Conservation (phyloP, 352 stramenopile genomes). For the Thraustochytrium aureum region DNA sequence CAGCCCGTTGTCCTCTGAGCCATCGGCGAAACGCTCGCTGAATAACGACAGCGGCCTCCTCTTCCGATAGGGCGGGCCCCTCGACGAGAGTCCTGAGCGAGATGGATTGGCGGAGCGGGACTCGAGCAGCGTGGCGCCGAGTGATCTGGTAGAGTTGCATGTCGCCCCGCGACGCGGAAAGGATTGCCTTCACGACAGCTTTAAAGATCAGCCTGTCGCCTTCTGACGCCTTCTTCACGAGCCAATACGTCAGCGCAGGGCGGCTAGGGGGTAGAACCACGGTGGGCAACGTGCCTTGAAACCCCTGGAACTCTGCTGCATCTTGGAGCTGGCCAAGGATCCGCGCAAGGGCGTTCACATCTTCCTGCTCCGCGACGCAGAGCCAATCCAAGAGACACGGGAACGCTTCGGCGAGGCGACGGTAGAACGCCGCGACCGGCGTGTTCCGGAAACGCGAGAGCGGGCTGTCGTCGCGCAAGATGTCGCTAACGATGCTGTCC, state of each 20-base stretch:
- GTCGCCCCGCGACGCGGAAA: not conserved
- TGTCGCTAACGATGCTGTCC: not conserved
- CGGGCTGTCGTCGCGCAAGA: not conserved
- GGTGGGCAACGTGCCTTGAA: not conserved
- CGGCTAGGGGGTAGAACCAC: constrained; percentile 7
- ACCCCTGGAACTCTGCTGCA: not conserved
- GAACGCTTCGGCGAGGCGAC: not conserved
- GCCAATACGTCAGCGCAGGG: constrained; percentile 1
- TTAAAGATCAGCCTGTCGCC: constrained; percentile 8
- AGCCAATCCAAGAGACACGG: constrained; percentile 32
- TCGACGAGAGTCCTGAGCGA: too few species aligned
- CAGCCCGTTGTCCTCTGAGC: too few species aligned
- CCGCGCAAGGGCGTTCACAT: not conserved
- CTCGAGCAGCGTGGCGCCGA: too few species aligned
- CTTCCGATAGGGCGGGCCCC: too few species aligned
- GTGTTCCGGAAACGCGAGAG: not conserved
- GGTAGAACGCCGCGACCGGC: constrained; percentile 9
- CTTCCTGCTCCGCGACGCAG: constrained; percentile 14
- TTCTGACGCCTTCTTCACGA: constrained; percentile 9
- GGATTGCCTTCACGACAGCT: constrained; percentile 8
- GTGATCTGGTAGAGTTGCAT: not conserved
- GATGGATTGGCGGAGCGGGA: too few species aligned
- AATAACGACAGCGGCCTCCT: too few species aligned
- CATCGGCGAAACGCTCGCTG: too few species aligned
- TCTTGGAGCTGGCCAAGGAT: constrained; percentile 27